Conservation (phyloP, 2,329 filamentous ascomycete species). For the Juglanconis sp. region DNA sequence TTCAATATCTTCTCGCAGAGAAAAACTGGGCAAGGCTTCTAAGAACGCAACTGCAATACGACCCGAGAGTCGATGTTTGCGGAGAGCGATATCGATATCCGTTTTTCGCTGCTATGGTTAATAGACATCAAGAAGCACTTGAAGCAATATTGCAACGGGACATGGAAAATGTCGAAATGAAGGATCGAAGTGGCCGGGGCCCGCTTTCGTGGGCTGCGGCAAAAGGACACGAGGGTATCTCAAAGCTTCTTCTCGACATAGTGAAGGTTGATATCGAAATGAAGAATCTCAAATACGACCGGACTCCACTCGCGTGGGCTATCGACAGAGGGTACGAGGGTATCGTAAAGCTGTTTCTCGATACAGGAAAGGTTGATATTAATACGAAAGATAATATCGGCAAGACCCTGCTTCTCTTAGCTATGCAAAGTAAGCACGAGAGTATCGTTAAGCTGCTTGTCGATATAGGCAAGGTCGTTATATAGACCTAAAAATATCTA, state of each 20-base stretch:
- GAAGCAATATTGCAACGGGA: not conserved
- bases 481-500: too few species aligned
- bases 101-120: constrained; percentile 17
- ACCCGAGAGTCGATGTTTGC: not conserved
- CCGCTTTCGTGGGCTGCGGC: not conserved
- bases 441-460: not conserved
- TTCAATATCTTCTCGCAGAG: constrained; percentile 12
- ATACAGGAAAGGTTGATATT: not conserved
- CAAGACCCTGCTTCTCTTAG: not conserved
- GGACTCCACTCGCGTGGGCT: constrained; percentile 1
- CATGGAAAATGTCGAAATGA: not conserved
- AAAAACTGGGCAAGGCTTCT: constrained; percentile 8
- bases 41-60: not conserved
- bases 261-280: not conserved
- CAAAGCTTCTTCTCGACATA: not conserved
- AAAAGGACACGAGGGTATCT: not conserved
- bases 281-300: not conserved
- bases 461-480: not conserved
- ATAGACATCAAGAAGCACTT: constrained; percentile 7
- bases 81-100: constrained; percentile 16
- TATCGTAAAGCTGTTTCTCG: not conserved
- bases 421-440: not conserved
- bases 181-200: not conserved
- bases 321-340: not conserved
- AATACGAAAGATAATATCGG: not conserved